Evolutionary conservation across 371 early-diverging fungal species (phyloP), one percentile per base, ranked within the genome.

Genomic region (Apophysomyces ossiformis): DNA sequence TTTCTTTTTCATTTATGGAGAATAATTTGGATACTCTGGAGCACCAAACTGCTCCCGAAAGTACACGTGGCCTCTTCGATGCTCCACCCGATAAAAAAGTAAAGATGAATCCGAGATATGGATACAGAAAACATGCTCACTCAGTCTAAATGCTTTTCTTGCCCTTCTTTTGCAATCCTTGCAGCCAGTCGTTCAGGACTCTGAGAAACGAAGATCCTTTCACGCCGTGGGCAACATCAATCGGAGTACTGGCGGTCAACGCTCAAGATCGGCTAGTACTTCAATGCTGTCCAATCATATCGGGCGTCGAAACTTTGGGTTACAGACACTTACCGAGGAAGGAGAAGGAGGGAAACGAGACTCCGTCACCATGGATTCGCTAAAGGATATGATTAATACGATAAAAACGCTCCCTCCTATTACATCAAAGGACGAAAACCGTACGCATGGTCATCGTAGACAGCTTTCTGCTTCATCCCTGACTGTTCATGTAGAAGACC

Each of bases 21-120:
- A 47, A 41, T 41, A 41, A 41, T 41, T 5, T 75, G 69, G 75
- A 75, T 58, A 69, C 62, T 26, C 57, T 76, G 44, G 78, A 81
- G 69, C 77, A 79, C 21, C 82, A 82, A 63, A 76, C 82, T 36
- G 82, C 82, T 58, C 82, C 82, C 59, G 82, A 82, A 64, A 78
- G 79, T 58, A 82, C 82, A 18, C 66, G 82, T 44, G 82, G 82
- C 7, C 62, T 82, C 13, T 82, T 82, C 69, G 82, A 82, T 64
- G 58, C 77, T 57, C 65, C 54, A 50, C 16, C 69, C 15, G 72
- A 69, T 13, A 65, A 68, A 61, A 69, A 67, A 69, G 72, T 65
- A 68, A 60, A 16, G 8, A 12, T 13, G 8, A 5, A 21, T 21
- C 21, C 2, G 54, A 5, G 4, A 21, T n/a, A 50, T 11, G 5